Conservation (phyloP, 768 basidiomycete genomes). For the Podaxis sp. region DNA sequence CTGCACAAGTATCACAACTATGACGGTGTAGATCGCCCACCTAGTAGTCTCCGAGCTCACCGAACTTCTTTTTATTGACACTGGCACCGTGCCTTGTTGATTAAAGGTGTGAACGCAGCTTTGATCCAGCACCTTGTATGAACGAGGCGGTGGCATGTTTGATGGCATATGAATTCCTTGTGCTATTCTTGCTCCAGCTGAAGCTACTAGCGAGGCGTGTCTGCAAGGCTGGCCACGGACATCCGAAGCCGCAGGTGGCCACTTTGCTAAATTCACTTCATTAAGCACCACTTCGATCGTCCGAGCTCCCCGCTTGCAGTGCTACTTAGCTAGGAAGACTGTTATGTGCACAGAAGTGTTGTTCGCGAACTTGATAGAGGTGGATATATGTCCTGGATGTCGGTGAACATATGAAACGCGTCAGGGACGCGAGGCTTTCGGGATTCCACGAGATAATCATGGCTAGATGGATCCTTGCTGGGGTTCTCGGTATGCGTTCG, state of each 20-base stretch:
- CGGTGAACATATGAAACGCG: background rate
- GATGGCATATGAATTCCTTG: slow-evolving; percentile 5
- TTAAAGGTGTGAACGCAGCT: background rate
- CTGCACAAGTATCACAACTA: background rate
- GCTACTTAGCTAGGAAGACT: background rate
- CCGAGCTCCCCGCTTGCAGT: slow-evolving; percentile 9
- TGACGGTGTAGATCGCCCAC: background rate
- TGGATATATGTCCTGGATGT: background rate
- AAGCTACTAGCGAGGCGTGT: background rate
- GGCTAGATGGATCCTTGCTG: background rate
- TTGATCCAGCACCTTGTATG: background rate
- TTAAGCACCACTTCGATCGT: background rate
- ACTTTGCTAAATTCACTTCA: background rate
- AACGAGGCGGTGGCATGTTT: background rate
- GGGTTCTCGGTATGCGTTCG: background rate
- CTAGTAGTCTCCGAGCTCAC: background rate
- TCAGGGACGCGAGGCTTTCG: background rate
- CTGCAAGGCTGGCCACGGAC: background rate
- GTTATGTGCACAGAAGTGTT: background rate
- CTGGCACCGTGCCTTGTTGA: background rate
- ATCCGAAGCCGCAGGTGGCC: background rate
- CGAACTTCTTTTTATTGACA: background rate
- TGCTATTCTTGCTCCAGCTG: background rate
- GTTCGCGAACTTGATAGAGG: background rate
- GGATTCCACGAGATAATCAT: background rate